Conservation (phyloP, 306 rosid species). For the Rosa lucieae region DNA sequence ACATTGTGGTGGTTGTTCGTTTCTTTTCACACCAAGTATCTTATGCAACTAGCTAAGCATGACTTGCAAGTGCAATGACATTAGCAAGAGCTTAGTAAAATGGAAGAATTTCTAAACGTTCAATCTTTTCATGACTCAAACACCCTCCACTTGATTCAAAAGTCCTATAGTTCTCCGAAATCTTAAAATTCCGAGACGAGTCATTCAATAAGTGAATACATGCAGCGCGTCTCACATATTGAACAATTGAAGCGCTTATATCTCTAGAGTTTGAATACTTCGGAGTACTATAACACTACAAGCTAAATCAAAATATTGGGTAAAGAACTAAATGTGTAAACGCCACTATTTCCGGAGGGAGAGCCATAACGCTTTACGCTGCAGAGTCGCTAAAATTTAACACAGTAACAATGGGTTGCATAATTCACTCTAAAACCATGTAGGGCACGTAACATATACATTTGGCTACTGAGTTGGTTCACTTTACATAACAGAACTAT, state of each 20-base stretch:
- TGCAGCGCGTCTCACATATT: not conserved
- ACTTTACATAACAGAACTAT: constrained; percentile 32
- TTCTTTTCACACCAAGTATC: not conserved
- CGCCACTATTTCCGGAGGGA: not conserved
- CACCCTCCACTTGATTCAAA: not conserved
- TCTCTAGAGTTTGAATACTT: not conserved
- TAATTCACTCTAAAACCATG: not conserved
- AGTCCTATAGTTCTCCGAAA: not conserved
- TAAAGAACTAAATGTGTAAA: not conserved
- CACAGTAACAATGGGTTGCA: not conserved
- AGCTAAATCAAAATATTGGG: not conserved
- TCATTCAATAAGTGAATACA: not conserved
- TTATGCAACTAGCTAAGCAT: not conserved
- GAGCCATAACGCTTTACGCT: not conserved
- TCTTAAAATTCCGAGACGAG: not conserved
- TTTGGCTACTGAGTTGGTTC: constrained; percentile 10
- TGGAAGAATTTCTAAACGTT: not conserved
- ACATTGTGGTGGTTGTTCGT: not conserved
- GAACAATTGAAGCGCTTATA: not conserved
- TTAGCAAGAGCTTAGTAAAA: not conserved
- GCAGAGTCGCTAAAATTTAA: not conserved
- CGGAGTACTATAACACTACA: not conserved
- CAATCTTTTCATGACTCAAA: not conserved
- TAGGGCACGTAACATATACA: not conserved
- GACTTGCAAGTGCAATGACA: not conserved